Percentiles rank a stretch among this genome's conserved stretches.
Conservation (phyloP, 164 flowering plant species). For the Piper longum region DNA sequence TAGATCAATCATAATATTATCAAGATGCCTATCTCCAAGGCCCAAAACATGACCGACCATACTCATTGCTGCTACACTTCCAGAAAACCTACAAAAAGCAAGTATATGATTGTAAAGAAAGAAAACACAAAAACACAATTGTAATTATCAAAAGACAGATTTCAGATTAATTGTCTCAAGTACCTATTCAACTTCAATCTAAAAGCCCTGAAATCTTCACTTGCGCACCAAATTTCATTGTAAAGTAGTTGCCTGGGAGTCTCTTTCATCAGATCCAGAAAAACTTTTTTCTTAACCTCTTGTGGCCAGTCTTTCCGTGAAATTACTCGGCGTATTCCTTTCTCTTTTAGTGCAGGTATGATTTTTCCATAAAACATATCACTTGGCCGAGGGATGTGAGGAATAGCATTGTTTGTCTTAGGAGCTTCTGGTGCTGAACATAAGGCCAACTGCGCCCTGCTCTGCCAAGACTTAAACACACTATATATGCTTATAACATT, state of each 20-base stretch:
- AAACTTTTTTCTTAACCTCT: conserved; percentile 90
- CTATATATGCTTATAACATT: conserved; percentile 87
- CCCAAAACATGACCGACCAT: conserved; percentile 93
- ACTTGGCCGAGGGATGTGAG: conserved; percentile 84
- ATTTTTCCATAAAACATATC: conserved; percentile 99
- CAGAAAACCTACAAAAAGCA: conserved; percentile 58
- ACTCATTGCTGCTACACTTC: conserved; percentile 93
- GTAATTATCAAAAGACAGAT: neutral
- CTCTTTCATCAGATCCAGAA: conserved; percentile 87
- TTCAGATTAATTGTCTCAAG: neutral
- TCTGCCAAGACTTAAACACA: conserved; percentile 92
- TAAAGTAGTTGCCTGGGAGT: conserved; percentile 82
- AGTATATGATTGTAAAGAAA: neutral
- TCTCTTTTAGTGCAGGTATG: conserved; percentile 96
- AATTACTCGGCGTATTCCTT: conserved; percentile 91
- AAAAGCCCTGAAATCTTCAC: conserved; percentile 94
- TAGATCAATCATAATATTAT: conserved; percentile 88
- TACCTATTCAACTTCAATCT: conserved; percentile 83
- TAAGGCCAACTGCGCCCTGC: conserved; percentile 52
- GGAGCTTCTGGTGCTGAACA: conserved; percentile 38
- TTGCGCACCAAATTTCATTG: conserved; percentile 97
- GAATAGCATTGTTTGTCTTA: conserved; percentile 33
- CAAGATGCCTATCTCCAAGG: conserved; percentile 94
- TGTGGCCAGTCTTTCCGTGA: conserved; percentile 99
- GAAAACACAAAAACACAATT: neutral